Base-by-base conservation (phyloP, 78 protist genomes). In the Dictyostelium citrinum region DNA sequence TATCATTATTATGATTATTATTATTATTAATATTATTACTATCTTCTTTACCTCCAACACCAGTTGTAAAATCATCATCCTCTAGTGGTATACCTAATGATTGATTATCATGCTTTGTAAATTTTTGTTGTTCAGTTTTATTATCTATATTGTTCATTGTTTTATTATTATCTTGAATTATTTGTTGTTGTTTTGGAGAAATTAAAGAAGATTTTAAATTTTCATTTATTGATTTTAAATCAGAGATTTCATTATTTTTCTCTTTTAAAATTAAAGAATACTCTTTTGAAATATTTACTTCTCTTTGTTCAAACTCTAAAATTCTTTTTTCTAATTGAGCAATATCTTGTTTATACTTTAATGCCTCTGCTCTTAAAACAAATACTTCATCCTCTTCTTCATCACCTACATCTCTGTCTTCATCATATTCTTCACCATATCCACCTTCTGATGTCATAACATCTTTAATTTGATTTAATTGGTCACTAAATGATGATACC, bases 401-500 rank as follows among this genome's bases (percentile, higher is more conserved):
- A 0, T 39, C 58, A 12, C 64, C 64, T 55, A 20, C 64, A 5
- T 55, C 64, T 20, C 27, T 20, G 6, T 55, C 64, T 3, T 60
- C 58, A n/a, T 64, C 75, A 20, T 64, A 43, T 16, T 76, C 75
- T 1, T 86, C 93, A 58, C 77, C 8, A 3, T 39, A 82, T 22
- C 35, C 70, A 74, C 5, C 37, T 0, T 88, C 85, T 33, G 39
- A 39, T 6, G 93, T 88, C 60, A 88, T 88, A 6, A 88, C 93
- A 76, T 88, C 93, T 49, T 88, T 88, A 68, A 88, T 88, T 31
- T 88, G 93, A 33, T 45, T 88, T 37, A 88, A n/a, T 60, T 88
- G 93, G 0, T 88, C 93, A 67, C 81, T 68, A 29, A 85, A 41
- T 67, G 85, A 51, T 17, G 83, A 64, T 8, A 88, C 68, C 93